Conservation (phyloP, 2,329 filamentous ascomycete species). For the Phaeosphaeriaceae sp. region DNA sequence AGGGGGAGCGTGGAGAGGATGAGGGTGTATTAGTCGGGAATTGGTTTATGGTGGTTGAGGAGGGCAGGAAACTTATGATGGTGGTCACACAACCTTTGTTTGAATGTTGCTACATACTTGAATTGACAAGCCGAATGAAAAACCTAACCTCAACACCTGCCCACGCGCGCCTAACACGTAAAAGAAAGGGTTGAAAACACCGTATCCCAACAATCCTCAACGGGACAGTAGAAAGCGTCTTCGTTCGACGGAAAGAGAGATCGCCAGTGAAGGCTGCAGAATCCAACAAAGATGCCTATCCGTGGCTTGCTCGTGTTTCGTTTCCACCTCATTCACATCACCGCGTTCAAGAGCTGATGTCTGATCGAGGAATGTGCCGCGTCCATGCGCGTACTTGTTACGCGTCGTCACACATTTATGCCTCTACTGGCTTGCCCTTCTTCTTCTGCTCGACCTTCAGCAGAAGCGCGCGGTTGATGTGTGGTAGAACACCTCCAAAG, state of each 20-base stretch:
- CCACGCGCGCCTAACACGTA: conserved; percentile 30
- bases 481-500: conserved; percentile 95
- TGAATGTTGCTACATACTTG: conserved; percentile 35
- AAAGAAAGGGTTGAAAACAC: conserved; percentile 23
- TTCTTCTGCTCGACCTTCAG: conserved; percentile 98
- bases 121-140: conserved; percentile 21
- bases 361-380: background rate
- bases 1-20: conserved; percentile 14
- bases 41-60: no score
- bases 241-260: conserved; percentile 13
- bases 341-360: conserved; percentile 5
- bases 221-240: conserved; percentile 12
- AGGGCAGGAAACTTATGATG: no score
- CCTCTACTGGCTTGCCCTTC: conserved; percentile 73
- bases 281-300: conserved; percentile 23
- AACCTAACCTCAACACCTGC: conserved; percentile 32
- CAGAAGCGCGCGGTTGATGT: conserved; percentile 96
- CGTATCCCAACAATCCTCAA: conserved; percentile 22
- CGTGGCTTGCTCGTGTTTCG: conserved; percentile 5
- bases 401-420: conserved; percentile 19
- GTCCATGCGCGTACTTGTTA: conserved; percentile 1
- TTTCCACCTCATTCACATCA: conserved; percentile 2
- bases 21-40: conserved; percentile 2
- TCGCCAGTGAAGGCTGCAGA: conserved; percentile 20
- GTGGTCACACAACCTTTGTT: conserved; percentile 9